Evolutionary conservation across 768 basidiomycete genomes (phyloP).

Genomic region (Calocera viscosa): DNA sequence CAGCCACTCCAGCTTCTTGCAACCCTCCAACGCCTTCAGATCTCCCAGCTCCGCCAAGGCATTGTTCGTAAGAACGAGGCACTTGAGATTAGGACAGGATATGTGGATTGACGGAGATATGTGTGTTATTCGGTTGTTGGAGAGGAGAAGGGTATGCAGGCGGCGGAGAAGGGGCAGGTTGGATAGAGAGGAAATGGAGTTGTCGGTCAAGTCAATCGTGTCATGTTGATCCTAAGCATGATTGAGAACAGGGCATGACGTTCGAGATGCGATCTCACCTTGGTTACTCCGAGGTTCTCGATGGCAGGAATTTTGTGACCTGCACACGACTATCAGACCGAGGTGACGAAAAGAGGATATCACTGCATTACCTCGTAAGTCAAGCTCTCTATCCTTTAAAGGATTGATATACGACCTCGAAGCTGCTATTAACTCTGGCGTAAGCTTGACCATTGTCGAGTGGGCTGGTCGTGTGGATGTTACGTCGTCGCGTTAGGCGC

Average conservation of each 20-base stretch:
- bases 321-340: conserved; percentile 26
- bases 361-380: conserved; percentile 59
- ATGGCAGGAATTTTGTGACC: conserved; percentile 91
- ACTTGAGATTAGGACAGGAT: conserved; percentile 71
- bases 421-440: conserved; percentile 81
- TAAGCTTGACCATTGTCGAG: conserved; percentile 63
- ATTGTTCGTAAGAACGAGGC: conserved; percentile 76
- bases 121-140: conserved; percentile 77
- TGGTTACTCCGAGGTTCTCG: conserved; percentile 91
- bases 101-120: conserved; percentile 73
- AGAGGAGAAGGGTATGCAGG: conserved; percentile 67
- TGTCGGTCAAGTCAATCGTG: conserved; percentile 88
- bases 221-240: conserved; percentile 72
- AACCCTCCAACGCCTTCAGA: conserved; percentile 67
- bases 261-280: conserved; percentile 37
- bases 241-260: conserved; percentile 7
- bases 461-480: neutral
- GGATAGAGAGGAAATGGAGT: conserved; percentile 65
- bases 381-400: conserved; percentile 78
- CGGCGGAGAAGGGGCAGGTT: conserved; percentile 82
- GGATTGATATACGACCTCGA: conserved; percentile 67
- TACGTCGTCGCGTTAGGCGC: neutral
- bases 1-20: conserved; percentile 56
- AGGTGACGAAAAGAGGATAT: neutral
- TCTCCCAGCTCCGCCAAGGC: conserved; percentile 68